phyloP scores from a whole-genome alignment of 2,329 filamentous ascomycete genomes.

The Seiridium unicorne region DNA sequence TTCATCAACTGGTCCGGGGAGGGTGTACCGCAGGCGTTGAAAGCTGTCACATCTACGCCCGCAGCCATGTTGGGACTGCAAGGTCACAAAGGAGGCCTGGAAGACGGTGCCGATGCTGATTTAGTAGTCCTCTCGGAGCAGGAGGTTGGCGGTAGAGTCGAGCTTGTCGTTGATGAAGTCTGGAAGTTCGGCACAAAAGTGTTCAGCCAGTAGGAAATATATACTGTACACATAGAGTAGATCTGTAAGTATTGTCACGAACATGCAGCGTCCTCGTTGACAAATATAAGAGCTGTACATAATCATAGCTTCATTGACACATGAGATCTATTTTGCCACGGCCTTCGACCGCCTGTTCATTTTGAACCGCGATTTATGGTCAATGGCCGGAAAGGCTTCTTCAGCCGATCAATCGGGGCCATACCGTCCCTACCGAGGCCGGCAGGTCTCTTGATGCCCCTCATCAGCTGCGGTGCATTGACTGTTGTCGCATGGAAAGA shows the following conservation, averaged over 20 bases:
- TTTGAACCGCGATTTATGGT: conserved; percentile 43
- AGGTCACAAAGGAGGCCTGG: conserved; percentile 63
- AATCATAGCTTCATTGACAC: neutral
- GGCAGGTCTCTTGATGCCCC: conserved; percentile 41
- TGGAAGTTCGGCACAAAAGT: conserved; percentile 74
- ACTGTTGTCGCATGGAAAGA: conserved; percentile 53
- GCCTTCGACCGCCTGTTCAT: neutral
- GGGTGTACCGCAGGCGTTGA: conserved; percentile 65
- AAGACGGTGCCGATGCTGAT: conserved; percentile 65
- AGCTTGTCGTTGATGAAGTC: conserved; percentile 68
- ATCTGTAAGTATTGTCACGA: too few relatives aligned
- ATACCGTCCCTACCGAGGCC: conserved; percentile 40
- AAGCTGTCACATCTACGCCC: conserved; percentile 73
- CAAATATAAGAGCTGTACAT: neutral
- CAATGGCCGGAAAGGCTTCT: conserved; percentile 56
- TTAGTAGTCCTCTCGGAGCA: conserved; percentile 66
- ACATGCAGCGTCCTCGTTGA: neutral
- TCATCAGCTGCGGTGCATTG: conserved; percentile 30
- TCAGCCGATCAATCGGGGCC: conserved; percentile 47
- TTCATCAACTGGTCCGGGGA: conserved; percentile 74
- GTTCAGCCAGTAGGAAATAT: conserved; percentile 15
- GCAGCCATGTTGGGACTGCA: conserved; percentile 72
- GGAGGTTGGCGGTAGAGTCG: conserved; percentile 40
- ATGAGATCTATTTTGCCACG: conserved; percentile 2
- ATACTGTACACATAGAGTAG: too few relatives aligned